Percentiles rank a stretch among this genome's conserved stretches.
These are phyloP conservation scores for Debaryomyces fabryi DNA, from an alignment of 1,139 yeast species.

Conservation along the genomic window DNA sequence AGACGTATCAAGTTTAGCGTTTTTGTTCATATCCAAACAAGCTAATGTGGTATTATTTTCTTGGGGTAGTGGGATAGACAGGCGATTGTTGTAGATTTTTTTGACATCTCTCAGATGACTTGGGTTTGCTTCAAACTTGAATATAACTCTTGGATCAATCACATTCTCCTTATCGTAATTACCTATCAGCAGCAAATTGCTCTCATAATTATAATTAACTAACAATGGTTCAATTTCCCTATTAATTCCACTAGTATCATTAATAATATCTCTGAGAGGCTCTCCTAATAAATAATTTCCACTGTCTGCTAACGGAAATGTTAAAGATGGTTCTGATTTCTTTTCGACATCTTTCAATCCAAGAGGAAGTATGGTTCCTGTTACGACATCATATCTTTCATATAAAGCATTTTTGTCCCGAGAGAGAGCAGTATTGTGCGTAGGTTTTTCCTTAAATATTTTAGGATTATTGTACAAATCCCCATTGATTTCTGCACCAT, in stretches of 20 bases:
- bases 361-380: neutral
- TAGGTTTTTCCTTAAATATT: neutral
- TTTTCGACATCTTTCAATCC: neutral
- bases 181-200: neutral
- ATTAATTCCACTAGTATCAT: neutral
- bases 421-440: neutral
- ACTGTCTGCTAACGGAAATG: neutral
- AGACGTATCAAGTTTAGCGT: neutral
- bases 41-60: neutral
- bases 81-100: neutral
- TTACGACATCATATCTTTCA: neutral
- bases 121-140: neutral
- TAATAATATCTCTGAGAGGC: neutral
- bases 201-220: neutral
- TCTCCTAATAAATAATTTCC: neutral
- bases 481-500: neutral
- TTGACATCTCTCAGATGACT: neutral
- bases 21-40: neutral
- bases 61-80: neutral
- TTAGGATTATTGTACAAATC: neutral
- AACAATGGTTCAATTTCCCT: neutral
- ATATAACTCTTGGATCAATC: constrained; percentile 6
- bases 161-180: constrained; percentile 2
- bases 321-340: neutral
- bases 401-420: neutral